These are phyloP conservation scores for Yamadazyma pseudoaaseri DNA, from an alignment of 1,139 yeast genomes.

Conservation along the genomic window DNA sequence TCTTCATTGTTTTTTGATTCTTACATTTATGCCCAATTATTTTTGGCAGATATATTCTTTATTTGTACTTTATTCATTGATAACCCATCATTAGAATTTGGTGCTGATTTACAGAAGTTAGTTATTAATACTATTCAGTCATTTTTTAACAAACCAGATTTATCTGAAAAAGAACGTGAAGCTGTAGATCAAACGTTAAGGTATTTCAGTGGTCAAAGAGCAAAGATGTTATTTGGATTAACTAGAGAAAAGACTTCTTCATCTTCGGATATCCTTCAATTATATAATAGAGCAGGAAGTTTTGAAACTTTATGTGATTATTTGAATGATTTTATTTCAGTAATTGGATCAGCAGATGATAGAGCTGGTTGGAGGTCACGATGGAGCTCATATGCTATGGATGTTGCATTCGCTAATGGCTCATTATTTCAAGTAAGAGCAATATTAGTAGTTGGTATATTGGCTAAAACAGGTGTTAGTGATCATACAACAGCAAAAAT, in stretches of 20 bases:
- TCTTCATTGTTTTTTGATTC: conserved; percentile 75
- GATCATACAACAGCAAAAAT: conserved; percentile 57
- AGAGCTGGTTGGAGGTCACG: conserved; percentile 63
- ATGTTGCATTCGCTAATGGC: conserved; percentile 58
- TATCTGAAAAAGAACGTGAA: conserved; percentile 42
- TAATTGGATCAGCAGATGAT: conserved; percentile 54
- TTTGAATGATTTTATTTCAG: conserved; percentile 48
- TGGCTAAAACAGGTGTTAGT: conserved; percentile 63
- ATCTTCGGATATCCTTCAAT: conserved; percentile 33
- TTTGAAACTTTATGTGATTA: conserved; percentile 67
- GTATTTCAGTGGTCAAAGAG: conserved; percentile 68
- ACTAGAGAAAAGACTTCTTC: conserved; percentile 55
- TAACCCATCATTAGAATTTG: conserved; percentile 67
- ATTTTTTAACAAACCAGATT: conserved; percentile 56
- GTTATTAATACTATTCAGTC: conserved; percentile 73
- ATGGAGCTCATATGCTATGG: conserved; percentile 68
- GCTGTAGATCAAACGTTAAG: conserved; percentile 53
- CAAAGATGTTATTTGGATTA: conserved; percentile 74
- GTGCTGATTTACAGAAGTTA: conserved; percentile 64
- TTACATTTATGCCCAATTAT: conserved; percentile 60
- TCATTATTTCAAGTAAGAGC: conserved; percentile 75
- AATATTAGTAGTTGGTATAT: conserved; percentile 66
- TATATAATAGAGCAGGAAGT: conserved; percentile 49
- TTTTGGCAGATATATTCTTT: conserved; percentile 70
- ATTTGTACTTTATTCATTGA: conserved; percentile 72